Evolutionary conservation across 257 asterid genomes (phyloP), one percentile per base, ranked within the genome.

Genomic region (Solanum tarapatanum): DNA sequence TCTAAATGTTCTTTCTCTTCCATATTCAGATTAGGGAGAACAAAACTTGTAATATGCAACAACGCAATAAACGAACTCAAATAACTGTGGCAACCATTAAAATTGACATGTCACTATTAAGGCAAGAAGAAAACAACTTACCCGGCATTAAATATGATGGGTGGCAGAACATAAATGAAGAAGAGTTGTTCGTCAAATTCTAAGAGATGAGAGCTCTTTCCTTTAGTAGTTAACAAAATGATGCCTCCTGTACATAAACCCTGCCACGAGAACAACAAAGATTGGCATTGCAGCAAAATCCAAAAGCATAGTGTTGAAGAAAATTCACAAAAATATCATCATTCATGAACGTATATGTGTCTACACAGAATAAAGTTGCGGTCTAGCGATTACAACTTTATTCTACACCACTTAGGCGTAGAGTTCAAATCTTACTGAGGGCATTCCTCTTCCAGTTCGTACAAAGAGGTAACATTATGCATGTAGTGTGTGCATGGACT

Each of bases 101-200:
- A 76, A 21, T 74, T 74, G 17, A 37, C 33, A 37, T 13, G 83
- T 37, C 11, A 23, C 58, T 21, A 76, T 12, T 8, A 66, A 17
- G 83, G 21, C 62, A 12, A 43, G 51, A 16, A 8, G 51, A 45
- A 28, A 72, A 85, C 37, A 84, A 64, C 93, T 90, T 41, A 94
- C 98, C 98, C 99, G 7, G 96, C 98, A 90, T 95, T 95, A 72
- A 95, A 96, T 75, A 96, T 95, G 87, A 96, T 94, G 39, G 99
- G 98, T 17, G 99, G 99, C 43, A 96, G 90, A 75, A 96, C 91
- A 91, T 94, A 96, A 43, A 92, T 93, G 76, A 96, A 96, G 89
- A 96, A 95, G 73, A 96, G 92, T n/a, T 93, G 92, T 87, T 92
- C 98, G 19, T 94, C 73, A 89, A 96, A 96, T 79, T 86, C 94